These are phyloP conservation scores for Neophaeococcomyces aloes DNA, from an alignment of 2,329 filamentous ascomycete species.

Conservation along the genomic window DNA sequence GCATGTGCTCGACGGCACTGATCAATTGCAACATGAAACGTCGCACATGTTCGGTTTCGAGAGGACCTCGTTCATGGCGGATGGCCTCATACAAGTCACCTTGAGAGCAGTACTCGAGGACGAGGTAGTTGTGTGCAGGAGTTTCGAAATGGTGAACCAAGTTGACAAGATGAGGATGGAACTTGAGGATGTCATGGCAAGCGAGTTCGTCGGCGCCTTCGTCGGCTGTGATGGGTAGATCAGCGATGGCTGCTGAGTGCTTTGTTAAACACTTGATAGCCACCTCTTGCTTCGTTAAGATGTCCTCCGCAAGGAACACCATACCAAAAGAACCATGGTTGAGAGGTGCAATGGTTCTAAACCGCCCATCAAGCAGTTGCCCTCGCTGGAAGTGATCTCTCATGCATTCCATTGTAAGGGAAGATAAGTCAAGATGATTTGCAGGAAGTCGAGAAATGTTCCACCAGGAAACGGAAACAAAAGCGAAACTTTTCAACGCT, in stretches of 20 bases:
- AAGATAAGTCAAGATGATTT: background rate
- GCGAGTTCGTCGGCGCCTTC: slow-evolving; percentile 51
- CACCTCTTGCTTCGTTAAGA: slow-evolving; percentile 64
- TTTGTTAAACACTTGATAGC: slow-evolving; percentile 97
- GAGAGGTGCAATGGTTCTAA: slow-evolving; percentile 81
- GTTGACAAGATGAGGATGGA: slow-evolving; percentile 88
- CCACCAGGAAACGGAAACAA: background rate
- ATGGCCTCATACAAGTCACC: slow-evolving; percentile 98
- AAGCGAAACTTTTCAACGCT: background rate
- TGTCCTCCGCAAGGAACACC: slow-evolving; percentile 87
- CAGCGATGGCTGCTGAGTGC: slow-evolving; percentile 29
- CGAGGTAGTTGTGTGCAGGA: slow-evolving; percentile 76
- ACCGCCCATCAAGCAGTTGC: slow-evolving; percentile 77
- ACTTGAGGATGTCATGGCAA: slow-evolving; percentile 67
- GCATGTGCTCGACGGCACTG: slow-evolving; percentile 79
- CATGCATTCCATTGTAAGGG: slow-evolving; percentile 64
- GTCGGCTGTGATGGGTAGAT: slow-evolving; percentile 48
- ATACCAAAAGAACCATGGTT: slow-evolving; percentile 98
- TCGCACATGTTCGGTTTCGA: slow-evolving; percentile 92
- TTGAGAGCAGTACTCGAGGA: slow-evolving; percentile 89
- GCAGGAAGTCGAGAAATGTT: background rate
- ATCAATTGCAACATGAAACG: slow-evolving; percentile 95
- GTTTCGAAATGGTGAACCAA: slow-evolving; percentile 87
- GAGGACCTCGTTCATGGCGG: slow-evolving; percentile 70
- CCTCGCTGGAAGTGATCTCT: slow-evolving; percentile 69